A percentile compares a stretch with the other conserved stretches of the same genome.
phyloP scores from a whole-genome alignment of 2,329 filamentous ascomycete genomes.

The Calonectria naviculata region DNA sequence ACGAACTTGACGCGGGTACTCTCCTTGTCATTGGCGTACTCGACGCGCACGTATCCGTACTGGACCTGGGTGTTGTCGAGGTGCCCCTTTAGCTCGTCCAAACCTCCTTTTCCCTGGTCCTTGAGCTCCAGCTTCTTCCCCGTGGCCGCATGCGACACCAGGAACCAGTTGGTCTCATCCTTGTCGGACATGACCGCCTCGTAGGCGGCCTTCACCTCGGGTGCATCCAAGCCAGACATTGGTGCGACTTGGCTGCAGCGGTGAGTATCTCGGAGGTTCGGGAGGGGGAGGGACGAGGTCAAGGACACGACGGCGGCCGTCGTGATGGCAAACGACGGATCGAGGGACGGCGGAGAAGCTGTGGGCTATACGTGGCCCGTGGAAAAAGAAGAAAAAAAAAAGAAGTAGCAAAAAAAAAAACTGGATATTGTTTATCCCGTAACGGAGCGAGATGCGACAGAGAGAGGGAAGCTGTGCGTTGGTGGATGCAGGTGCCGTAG shows the following conservation, averaged over 20 bases:
- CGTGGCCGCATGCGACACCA: slow-evolving; percentile 69
- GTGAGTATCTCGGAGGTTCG: neutral
- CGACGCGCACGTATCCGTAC: slow-evolving; percentile 74
- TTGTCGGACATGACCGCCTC: slow-evolving; percentile 76
- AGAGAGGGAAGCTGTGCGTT: neutral
- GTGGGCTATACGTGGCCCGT: neutral
- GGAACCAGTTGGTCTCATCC: slow-evolving; percentile 73
- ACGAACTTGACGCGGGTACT: slow-evolving; percentile 76
- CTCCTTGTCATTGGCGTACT: slow-evolving; percentile 79
- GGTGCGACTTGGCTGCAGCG: neutral
- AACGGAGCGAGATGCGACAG: slow-evolving; percentile 2
- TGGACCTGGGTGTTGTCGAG: slow-evolving; percentile 71
- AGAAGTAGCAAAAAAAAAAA: neutral
- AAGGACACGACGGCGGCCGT: neutral
- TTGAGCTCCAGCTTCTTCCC: slow-evolving; percentile 68
- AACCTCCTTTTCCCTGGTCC: slow-evolving; percentile 69
- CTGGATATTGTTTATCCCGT: neutral
- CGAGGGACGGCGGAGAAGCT: neutral
- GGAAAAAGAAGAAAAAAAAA: neutral
- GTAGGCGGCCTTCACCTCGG: slow-evolving; percentile 73
- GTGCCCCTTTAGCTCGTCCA: slow-evolving; percentile 65
- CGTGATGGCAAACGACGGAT: slow-evolving; percentile 5
- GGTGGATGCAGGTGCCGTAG: slow-evolving; percentile 2
- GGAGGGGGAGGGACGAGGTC: neutral
- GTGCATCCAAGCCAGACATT: slow-evolving; percentile 68